Evolutionary conservation across 1,284 basidiomycete genomes (phyloP), one percentile per base, ranked within the genome.

Genomic region (Tilletia horrida): DNA sequence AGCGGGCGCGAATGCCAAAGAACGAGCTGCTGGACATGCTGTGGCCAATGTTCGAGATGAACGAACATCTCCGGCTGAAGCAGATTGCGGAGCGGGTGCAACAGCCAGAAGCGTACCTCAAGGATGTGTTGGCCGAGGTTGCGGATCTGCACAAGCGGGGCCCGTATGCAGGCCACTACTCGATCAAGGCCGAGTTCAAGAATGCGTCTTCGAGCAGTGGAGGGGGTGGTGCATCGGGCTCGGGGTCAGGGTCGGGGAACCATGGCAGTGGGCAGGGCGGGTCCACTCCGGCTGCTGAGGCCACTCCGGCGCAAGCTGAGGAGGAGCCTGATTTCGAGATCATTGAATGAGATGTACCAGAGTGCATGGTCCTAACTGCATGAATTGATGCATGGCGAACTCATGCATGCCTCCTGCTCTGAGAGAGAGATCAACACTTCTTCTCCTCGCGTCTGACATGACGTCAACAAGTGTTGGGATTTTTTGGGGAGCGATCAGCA

Each of bases 21-120:
- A 90, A 92, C 84, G 91, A 95, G 78, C 87, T 97, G 9, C 85
- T 93, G 78, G 92, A 97, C 82, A 83, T 90, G 70, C 86, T 97
- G 35, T 95, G 97, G 82, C 79, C 83, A 1, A 84, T 89, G 8
- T 97, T 95, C 84, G 87, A 88, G 67, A 87, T 91, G 66, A 87
- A 88, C 68, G 87, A 90, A 44, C 89, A 89, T 71, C 97, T 93
- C 93, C 85, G 88, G 69, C 88, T 96, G 80, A 89, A 90, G 71
- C 85, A 88, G 18, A 83, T 97, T 64, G 87, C 91, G 59, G 88
- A 90, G 71, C 88, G 88, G 66, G 91, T 91, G 0, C 89, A 93
- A 80, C 94, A 97, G 83, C 94, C 94, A 0, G 91, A 95, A 81
- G 88, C 86, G 16, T 97, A 93, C 82, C 86, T 97, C 67, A 91